phyloP scores from a whole-genome alignment of 2,329 filamentous ascomycete species.

The Fusarium sacchari region DNA sequence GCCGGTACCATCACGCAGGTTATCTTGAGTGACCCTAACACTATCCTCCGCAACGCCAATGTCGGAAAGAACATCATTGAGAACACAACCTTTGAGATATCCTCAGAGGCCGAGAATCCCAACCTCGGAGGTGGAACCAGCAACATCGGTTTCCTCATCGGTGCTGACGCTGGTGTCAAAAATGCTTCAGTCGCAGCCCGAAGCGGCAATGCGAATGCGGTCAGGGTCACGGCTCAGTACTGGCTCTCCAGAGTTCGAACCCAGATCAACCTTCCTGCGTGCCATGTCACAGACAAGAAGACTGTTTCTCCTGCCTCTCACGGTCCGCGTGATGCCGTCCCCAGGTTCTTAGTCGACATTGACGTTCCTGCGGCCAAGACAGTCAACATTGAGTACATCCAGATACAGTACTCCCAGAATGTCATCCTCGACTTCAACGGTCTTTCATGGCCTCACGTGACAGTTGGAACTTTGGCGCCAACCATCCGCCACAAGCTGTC shows the following conservation, averaged over 20 bases:
- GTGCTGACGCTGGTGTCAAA: constrained; percentile 30
- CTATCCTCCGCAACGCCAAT: constrained; percentile 44
- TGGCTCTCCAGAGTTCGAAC: constrained; percentile 34
- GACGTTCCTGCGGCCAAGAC: constrained; percentile 15
- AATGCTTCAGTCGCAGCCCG: constrained; percentile 44
- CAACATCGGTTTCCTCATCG: constrained; percentile 32
- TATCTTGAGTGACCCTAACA: constrained; percentile 46
- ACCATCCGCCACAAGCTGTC: neutral
- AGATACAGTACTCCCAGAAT: constrained; percentile 52
- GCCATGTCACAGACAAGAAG: neutral
- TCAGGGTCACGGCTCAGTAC: constrained; percentile 22
- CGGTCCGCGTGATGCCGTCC: constrained; percentile 18
- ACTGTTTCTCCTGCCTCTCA: constrained; percentile 10
- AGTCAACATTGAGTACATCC: constrained; percentile 24
- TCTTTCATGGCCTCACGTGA: constrained; percentile 29
- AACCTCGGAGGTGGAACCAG: constrained; percentile 46
- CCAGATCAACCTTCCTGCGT: constrained; percentile 27
- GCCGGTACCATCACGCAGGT: constrained; percentile 48
- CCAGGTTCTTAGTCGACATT: constrained; percentile 21
- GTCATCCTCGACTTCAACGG: constrained; percentile 18
- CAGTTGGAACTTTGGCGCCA: constrained; percentile 33
- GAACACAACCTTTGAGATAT: constrained; percentile 45
- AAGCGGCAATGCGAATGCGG: constrained; percentile 26
- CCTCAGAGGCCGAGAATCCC: constrained; percentile 29
- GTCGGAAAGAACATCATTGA: constrained; percentile 46